Conservation (phyloP, 495 filamentous ascomycete genomes). For the Hyaloscypha finlandica region DNA sequence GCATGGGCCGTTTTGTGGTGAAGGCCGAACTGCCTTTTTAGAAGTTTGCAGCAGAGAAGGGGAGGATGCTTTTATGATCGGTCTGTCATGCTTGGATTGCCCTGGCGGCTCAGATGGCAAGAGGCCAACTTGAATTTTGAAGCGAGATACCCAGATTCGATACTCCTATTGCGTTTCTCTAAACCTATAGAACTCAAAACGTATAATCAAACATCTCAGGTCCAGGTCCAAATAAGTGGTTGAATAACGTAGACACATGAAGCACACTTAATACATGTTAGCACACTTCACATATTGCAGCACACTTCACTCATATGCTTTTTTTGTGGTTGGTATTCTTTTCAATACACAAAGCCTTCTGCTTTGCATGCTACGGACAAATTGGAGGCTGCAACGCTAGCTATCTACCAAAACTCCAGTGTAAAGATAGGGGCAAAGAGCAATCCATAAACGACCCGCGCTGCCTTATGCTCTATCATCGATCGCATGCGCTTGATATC, state of each 20-base stretch:
- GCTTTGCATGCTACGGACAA: not conserved
- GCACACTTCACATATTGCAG: not conserved
- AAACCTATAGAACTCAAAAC: not conserved
- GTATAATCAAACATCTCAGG: not conserved
- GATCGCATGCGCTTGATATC: not conserved
- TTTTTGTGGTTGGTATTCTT: not conserved
- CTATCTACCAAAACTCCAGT: not conserved
- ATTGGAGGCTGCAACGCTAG: not conserved
- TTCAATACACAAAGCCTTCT: not conserved
- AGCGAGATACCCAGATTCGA: constrained; percentile 2
- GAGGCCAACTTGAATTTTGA: constrained; percentile 1
- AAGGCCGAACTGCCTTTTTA: not conserved
- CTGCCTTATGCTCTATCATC: not conserved
- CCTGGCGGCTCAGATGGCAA: constrained; percentile 8
- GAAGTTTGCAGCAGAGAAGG: not conserved
- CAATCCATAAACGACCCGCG: not conserved
- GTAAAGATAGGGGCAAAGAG: not conserved
- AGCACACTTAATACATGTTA: too few species aligned
- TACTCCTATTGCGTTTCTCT: not conserved
- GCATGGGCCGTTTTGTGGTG: constrained; percentile 28
- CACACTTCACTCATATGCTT: not conserved
- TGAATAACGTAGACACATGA: not conserved
- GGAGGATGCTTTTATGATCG: not conserved
- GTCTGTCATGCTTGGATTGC: not conserved
- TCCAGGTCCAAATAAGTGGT: not conserved